These are phyloP conservation scores for Monascus ruber DNA, from an alignment of 2,329 filamentous ascomycete genomes.

Conservation along the genomic window DNA sequence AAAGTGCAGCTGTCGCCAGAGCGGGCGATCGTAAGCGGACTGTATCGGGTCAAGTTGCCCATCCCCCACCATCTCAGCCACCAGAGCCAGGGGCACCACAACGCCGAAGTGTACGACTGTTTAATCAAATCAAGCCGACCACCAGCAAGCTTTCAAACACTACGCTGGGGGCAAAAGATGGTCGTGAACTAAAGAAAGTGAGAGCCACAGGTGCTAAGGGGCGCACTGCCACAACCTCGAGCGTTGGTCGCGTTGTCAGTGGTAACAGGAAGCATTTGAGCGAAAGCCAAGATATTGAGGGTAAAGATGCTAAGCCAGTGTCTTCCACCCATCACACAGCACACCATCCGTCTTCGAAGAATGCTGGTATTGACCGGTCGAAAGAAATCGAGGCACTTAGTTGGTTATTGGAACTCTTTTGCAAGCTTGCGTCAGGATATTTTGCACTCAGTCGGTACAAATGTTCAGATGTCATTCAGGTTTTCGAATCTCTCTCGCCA, in stretches of 20 bases:
- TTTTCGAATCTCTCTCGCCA: slow-evolving; percentile 58
- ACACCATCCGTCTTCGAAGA: slow-evolving; percentile 18
- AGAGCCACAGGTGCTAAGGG: slow-evolving; percentile 62
- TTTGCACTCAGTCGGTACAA: slow-evolving; percentile 67
- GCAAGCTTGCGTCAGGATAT: slow-evolving; percentile 71
- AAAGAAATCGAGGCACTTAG: slow-evolving; percentile 66
- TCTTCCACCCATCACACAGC: slow-evolving; percentile 19
- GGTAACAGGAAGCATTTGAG: slow-evolving; percentile 65
- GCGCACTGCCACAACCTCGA: slow-evolving; percentile 54
- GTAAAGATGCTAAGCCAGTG: slow-evolving; percentile 44
- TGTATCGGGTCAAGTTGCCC: slow-evolving; percentile 64
- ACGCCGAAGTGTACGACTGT: slow-evolving; percentile 61
- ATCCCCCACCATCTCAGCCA: slow-evolving; percentile 43
- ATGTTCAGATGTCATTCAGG: slow-evolving; percentile 63
- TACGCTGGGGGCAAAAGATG: slow-evolving; percentile 48
- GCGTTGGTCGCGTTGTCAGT: slow-evolving; percentile 76
- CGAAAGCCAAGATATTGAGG: slow-evolving; percentile 53
- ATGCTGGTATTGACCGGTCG: slow-evolving; percentile 38
- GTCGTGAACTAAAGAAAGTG: slow-evolving; percentile 71
- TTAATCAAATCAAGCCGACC: slow-evolving; percentile 57
- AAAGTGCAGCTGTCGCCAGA: slow-evolving; percentile 20
- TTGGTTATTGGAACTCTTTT: slow-evolving; percentile 68
- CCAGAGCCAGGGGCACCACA: slow-evolving; percentile 54
- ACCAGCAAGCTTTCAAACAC: slow-evolving; percentile 51
- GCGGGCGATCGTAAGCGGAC: slow-evolving; percentile 70